Percentiles rank a stretch among this genome's conserved stretches.
Conservation (phyloP, 345 rosid species). For the Psidium guajava region DNA sequence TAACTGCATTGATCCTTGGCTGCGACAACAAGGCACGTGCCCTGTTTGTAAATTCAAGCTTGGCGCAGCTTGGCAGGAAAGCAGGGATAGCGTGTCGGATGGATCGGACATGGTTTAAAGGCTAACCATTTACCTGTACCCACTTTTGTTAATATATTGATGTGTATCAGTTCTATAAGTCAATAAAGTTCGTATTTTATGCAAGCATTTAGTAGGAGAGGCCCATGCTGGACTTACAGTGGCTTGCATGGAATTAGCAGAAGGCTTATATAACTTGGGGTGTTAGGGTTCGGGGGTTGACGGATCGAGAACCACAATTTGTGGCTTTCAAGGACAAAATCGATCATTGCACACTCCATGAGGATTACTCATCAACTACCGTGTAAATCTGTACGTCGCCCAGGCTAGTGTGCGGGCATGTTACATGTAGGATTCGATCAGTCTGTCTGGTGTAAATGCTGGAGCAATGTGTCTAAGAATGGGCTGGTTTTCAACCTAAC, state of each 20-base stretch:
- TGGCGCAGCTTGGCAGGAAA: conserved; percentile 35
- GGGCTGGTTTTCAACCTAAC: neutral
- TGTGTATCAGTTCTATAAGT: neutral
- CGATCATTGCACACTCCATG: neutral
- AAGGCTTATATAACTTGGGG: neutral
- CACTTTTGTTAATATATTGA: neutral
- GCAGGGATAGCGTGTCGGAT: conserved; percentile 42
- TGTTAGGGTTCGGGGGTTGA: neutral
- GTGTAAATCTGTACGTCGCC: neutral
- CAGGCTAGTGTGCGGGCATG: neutral
- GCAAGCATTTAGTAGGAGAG: neutral
- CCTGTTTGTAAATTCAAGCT: conserved; percentile 50
- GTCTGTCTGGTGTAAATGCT: neutral
- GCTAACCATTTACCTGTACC: neutral
- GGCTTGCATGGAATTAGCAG: neutral
- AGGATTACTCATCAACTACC: neutral
- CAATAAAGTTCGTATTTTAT: neutral
- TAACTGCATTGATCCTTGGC: conserved; percentile 62
- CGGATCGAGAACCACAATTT: neutral
- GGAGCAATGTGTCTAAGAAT: neutral
- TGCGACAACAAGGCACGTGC: conserved; percentile 53
- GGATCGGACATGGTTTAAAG: conserved; percentile 38
- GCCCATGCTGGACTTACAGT: neutral
- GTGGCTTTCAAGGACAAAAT: neutral
- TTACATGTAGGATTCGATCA: neutral